phyloP scores from a whole-genome alignment of 768 basidiomycete genomes.

The Trametes villosa region DNA sequence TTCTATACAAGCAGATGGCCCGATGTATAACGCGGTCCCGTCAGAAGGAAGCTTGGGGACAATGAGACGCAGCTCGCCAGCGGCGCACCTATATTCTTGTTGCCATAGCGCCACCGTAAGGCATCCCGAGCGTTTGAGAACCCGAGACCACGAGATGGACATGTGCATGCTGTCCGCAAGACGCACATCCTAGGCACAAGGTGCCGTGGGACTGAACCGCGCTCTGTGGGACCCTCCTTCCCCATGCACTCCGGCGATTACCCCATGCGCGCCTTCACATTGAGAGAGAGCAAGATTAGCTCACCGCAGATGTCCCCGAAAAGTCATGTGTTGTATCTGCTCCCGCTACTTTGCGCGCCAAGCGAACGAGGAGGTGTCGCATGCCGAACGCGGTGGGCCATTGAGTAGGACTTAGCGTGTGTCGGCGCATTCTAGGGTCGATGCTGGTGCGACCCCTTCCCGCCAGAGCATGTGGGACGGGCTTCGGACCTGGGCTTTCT shows the following conservation, averaged over 20 bases:
- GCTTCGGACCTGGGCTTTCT: too few species aligned
- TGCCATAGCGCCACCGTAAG: slow-evolving; percentile 4
- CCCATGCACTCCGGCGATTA: slow-evolving; percentile 1
- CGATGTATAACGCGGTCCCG: neutral
- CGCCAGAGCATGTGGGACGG: too few species aligned
- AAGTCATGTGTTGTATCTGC: slow-evolving; percentile 8
- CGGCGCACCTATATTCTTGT: slow-evolving; percentile 1
- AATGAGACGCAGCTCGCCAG: neutral
- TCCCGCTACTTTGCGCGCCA: neutral
- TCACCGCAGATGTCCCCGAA: slow-evolving; percentile 9
- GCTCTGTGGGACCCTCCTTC: neutral
- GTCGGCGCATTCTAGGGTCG: too few species aligned
- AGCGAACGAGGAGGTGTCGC: neutral
- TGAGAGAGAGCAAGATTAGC: slow-evolving; percentile 1
- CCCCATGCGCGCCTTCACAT: neutral
- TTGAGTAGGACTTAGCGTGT: too few species aligned
- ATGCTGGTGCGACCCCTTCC: too few species aligned
- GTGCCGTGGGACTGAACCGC: neutral
- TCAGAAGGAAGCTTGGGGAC: neutral
- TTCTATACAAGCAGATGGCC: slow-evolving; percentile 1
- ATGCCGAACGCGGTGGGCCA: neutral
- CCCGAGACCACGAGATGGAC: slow-evolving; percentile 8
- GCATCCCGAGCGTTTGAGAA: neutral
- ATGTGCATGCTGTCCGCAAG: neutral
- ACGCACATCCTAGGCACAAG: slow-evolving; percentile 11